phyloP scores from a whole-genome alignment of 129 eudicot species.

The Flaveria sonorensis region DNA sequence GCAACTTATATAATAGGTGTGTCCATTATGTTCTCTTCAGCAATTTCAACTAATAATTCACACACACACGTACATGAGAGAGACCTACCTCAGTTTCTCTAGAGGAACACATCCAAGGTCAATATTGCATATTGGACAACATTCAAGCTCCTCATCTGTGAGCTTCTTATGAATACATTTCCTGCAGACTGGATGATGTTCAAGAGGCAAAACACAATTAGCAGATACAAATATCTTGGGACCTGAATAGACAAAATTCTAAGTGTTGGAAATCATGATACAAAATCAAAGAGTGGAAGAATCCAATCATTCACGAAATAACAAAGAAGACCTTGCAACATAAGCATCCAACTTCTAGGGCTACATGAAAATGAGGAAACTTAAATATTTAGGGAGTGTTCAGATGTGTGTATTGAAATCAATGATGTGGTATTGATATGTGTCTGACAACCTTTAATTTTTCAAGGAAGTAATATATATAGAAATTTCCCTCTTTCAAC shows the following conservation, averaged over 20 bases:
- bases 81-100: slow-evolving; percentile 76
- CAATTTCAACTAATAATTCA: slow-evolving; percentile 1
- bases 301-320: not conserved
- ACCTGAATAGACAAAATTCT: not conserved
- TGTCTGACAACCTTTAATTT: not conserved
- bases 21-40: slow-evolving; percentile 14
- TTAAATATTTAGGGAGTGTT: not conserved
- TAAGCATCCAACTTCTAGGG: slow-evolving; percentile 18
- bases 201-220: slow-evolving; percentile 25
- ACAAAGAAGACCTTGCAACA: slow-evolving; percentile 9
- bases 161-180: slow-evolving; percentile 84
- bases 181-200: slow-evolving; percentile 74
- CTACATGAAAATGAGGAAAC: not conserved
- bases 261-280: not conserved
- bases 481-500: not conserved
- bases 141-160: slow-evolving; percentile 80
- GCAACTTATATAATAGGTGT: slow-evolving; percentile 12
- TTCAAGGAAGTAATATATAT: not conserved
- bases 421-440: not conserved
- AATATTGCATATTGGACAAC: slow-evolving; percentile 84
- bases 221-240: slow-evolving; percentile 14
- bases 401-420: not conserved
- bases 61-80: not conserved
- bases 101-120: slow-evolving; percentile 78
- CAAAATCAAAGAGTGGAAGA: not conserved